phyloP scores from a whole-genome alignment of 2,329 filamentous ascomycete genomes.

The Chrysoporthe puriensis region DNA sequence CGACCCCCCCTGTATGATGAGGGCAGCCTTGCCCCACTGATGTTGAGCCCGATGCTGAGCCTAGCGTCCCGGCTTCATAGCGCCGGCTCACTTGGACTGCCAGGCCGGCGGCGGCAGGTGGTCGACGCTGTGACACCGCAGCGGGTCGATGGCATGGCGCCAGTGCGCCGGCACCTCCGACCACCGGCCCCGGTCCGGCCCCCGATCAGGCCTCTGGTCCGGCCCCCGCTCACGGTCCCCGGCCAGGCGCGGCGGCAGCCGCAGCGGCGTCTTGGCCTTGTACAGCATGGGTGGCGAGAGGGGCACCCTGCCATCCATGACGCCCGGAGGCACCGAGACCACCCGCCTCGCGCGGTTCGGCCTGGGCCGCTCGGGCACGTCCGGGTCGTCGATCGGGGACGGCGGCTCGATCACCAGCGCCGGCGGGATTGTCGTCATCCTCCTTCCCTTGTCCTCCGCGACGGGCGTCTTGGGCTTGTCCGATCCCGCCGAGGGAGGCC shows the following conservation, averaged over 20 bases:
- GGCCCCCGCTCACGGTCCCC: not conserved
- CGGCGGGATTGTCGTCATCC: constrained; percentile 5
- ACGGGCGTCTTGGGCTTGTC: not conserved
- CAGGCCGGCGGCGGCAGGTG: constrained; percentile 12
- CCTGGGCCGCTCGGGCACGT: not conserved
- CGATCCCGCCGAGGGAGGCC: constrained; percentile 2
- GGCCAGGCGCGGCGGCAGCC: not conserved
- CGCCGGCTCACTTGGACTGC: not conserved
- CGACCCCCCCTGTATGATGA: not conserved
- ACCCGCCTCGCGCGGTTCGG: constrained; percentile 1
- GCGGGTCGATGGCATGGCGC: constrained; percentile 15
- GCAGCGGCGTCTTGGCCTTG: not conserved
- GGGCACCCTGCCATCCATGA: not conserved
- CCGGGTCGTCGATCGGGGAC: constrained; percentile 3
- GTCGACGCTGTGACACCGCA: constrained; percentile 16
- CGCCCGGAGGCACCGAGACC: constrained; percentile 9
- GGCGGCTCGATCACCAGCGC: constrained; percentile 5
- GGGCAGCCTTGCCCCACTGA: not conserved
- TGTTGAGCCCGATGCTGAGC: not conserved
- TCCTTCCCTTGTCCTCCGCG: not conserved
- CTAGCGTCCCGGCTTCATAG: too few relatives aligned
- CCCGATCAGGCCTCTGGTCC: too few relatives aligned
- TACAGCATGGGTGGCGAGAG: constrained; percentile 1
- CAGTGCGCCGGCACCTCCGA: constrained; percentile 15
- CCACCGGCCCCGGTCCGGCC: not conserved